Conservation (phyloP, 352 stramenopile genomes). For the Plasmopara viticola region DNA sequence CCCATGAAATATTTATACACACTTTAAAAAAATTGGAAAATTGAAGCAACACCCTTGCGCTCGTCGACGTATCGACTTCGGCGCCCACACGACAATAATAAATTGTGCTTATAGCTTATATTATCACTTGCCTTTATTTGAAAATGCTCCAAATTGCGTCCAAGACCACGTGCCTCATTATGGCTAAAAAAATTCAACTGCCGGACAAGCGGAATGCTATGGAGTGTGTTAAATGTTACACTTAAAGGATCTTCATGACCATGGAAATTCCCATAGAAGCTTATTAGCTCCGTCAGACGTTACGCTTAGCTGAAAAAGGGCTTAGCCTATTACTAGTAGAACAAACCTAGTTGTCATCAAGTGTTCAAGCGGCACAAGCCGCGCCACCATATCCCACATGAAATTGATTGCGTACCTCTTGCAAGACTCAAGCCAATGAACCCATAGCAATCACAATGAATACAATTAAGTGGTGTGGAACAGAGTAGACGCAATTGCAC, state of each 20-base stretch:
- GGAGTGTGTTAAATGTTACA: slow-evolving; percentile 38
- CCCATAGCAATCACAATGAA: neutral
- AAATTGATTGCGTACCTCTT: slow-evolving; percentile 58
- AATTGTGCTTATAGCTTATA: slow-evolving; percentile 34
- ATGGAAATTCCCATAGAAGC: slow-evolving; percentile 43
- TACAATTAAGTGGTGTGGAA: neutral
- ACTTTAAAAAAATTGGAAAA: slow-evolving; percentile 42
- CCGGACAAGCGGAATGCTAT: slow-evolving; percentile 34
- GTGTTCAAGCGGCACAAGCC: slow-evolving; percentile 43
- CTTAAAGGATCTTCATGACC: slow-evolving; percentile 51
- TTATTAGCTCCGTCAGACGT: slow-evolving; percentile 38
- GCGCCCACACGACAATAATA: slow-evolving; percentile 44
- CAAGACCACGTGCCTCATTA: slow-evolving; percentile 48
- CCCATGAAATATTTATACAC: slow-evolving; percentile 47
- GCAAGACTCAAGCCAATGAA: slow-evolving; percentile 36
- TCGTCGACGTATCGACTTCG: slow-evolving; percentile 34
- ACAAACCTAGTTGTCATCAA: slow-evolving; percentile 60
- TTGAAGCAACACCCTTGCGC: slow-evolving; percentile 23
- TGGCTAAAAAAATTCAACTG: slow-evolving; percentile 49
- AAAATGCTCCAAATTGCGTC: slow-evolving; percentile 41
- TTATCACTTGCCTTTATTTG: slow-evolving; percentile 33
- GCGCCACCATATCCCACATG: slow-evolving; percentile 57
- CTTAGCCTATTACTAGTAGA: slow-evolving; percentile 43
- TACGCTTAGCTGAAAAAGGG: slow-evolving; percentile 48
- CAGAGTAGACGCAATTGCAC: neutral